A percentile compares a stretch with the other conserved stretches of the same genome.
phyloP scores from a whole-genome alignment of 2,329 filamentous ascomycete species.

The Cladobotryum protrusum region DNA sequence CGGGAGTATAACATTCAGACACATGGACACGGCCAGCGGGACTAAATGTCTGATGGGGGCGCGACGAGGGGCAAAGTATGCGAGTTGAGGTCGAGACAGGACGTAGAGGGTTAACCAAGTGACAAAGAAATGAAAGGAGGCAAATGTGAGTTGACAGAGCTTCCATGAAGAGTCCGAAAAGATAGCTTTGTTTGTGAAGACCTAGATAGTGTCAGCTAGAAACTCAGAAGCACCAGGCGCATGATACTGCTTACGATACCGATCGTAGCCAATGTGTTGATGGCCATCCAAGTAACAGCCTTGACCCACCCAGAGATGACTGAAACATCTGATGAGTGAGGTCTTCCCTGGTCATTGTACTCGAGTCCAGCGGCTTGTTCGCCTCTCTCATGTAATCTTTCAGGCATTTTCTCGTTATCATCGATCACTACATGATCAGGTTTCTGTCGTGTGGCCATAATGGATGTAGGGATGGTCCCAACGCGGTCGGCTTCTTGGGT shows the following conservation, averaged over 20 bases:
- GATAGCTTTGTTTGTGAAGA: slow-evolving; percentile 66
- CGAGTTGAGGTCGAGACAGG: slow-evolving; percentile 52
- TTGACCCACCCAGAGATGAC: not conserved
- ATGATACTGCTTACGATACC: slow-evolving; percentile 44
- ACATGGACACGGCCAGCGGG: slow-evolving; percentile 61
- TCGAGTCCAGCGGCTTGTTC: too few species aligned
- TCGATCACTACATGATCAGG: too few species aligned
- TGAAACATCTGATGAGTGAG: not conserved
- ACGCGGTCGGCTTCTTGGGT: too few species aligned
- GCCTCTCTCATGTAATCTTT: too few species aligned
- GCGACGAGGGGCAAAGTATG: slow-evolving; percentile 52
- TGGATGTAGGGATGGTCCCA: too few species aligned
- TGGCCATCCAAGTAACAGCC: slow-evolving; percentile 47
- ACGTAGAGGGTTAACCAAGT: slow-evolving; percentile 58
- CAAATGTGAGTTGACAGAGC: slow-evolving; percentile 58
- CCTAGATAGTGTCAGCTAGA: slow-evolving; percentile 32
- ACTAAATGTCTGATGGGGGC: slow-evolving; percentile 51
- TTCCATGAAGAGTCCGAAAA: slow-evolving; percentile 58
- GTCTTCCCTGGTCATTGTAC: too few species aligned
- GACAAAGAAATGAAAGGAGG: slow-evolving; percentile 61
- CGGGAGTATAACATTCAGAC: slow-evolving; percentile 61
- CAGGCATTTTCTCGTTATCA: too few species aligned
- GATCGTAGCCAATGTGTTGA: slow-evolving; percentile 58
- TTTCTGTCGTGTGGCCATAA: too few species aligned
- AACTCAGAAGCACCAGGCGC: slow-evolving; percentile 6